Base-by-base conservation (phyloP, 805 yeast genomes). In the Hanseniaspora vineae region DNA sequence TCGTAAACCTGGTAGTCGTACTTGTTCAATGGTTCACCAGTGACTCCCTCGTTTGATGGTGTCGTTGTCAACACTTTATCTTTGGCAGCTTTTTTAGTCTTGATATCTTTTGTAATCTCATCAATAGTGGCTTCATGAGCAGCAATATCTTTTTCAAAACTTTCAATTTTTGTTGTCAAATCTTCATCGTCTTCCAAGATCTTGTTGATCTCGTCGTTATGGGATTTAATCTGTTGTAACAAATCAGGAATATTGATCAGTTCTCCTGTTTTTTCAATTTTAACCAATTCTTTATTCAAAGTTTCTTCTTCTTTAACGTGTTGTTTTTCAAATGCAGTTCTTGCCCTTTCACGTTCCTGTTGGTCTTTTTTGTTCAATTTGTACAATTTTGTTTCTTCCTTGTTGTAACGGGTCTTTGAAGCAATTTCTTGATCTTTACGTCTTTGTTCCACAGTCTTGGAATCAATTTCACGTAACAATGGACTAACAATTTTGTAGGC, bases 401-500 rank as follows among this genome's bases (percentile, higher is more conserved):
- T 58, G 50, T 67, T 64, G 46, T 67, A 69, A 20, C 64, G 66
- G 46, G 55, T 57, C 53, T 67, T 52, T 48, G 61, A 58, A 42
- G 64, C 62, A 51, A 63, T 59, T 54, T 67, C 76, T 45, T 66
- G 67, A 61, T 81, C 85, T 44, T 67, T 63, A 40, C 67, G 66
- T 49, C 95, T 77, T 66, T 86, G 90, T 44, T 76, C 73, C 19
- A 65, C 70, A 18, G 94, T 95, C 58, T 84, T 81, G 43, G 70
- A 65, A 55, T 76, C 71, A 57, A 90, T 77, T 62, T 86, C 89
- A 39, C 70, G 72, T 57, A 90, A 69, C 5, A 90, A 88, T 9
- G 98, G 98, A 54, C 76, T 72, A 49, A 92, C 95, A 58, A 84
- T 71, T 44, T 79, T 73, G 51, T 78, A 68, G 18, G 98, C 97